Evolutionary conservation across 306 rosid species (phyloP).

Genomic region (Elaeagnus macrophylla): DNA sequence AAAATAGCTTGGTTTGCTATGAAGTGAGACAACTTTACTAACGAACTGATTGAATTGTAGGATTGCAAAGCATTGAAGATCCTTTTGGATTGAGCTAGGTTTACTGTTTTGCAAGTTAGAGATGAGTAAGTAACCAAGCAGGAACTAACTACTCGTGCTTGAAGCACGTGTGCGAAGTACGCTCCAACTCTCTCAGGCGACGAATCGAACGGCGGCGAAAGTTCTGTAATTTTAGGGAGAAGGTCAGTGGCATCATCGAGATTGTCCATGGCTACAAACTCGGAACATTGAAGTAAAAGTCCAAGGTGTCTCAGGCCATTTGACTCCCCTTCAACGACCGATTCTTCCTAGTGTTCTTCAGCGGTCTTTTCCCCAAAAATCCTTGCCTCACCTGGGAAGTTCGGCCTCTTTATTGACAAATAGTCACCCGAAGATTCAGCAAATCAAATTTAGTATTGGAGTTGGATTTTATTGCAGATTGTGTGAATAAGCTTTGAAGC

Average conservation of each 20-base stretch:
- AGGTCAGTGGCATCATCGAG: conserved; percentile 69
- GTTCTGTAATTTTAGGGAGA: conserved; percentile 73
- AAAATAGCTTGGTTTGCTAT: conserved; percentile 94
- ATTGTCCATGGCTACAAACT: conserved; percentile 74
- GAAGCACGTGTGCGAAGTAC: conserved; percentile 80
- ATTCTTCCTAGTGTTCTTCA: conserved; percentile 24
- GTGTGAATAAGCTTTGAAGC: conserved; percentile 88
- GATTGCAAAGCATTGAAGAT: conserved; percentile 80
- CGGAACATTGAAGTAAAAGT: conserved; percentile 84
- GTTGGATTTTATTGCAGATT: conserved; percentile 31
- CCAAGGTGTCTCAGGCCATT: conserved; percentile 64
- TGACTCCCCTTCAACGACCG: conserved; percentile 35
- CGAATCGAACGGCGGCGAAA: conserved; percentile 72
- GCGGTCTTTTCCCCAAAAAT: conserved; percentile 26
- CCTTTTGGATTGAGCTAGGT: conserved; percentile 51
- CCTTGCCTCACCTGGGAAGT: conserved; percentile 23
- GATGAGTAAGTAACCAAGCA: conserved; percentile 62
- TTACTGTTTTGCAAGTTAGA: conserved; percentile 37
- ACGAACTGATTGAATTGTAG: conserved; percentile 77
- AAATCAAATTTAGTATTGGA: conserved; percentile 22
- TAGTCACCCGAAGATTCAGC: conserved; percentile 22
- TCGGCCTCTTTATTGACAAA: conserved; percentile 37
- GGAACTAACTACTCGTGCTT: conserved; percentile 80
- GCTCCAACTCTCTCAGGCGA: conserved; percentile 95
- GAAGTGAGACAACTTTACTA: conserved; percentile 91